A percentile compares a stretch with the other conserved stretches of the same genome.
Evolutionary conservation across 345 rosid genomes (phyloP).

Genomic region (Brassica carinata): DNA sequence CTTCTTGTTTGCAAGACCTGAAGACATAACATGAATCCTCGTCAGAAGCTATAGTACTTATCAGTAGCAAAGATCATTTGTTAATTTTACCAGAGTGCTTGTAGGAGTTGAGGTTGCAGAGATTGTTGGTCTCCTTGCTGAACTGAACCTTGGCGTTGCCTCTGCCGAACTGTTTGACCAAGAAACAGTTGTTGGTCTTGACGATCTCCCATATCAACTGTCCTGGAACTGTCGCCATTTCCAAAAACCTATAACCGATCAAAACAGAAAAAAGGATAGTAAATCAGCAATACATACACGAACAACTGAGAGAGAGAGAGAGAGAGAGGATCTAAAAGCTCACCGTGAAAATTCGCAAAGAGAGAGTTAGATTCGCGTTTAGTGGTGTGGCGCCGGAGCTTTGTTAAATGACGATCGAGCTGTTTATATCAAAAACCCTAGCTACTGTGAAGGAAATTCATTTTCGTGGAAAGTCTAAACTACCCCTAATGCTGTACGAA

Average conservation of each 20-base stretch:
- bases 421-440: slow-evolving; percentile 34
- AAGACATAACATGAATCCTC: not conserved
- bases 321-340: slow-evolving; percentile 1
- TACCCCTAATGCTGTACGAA: slow-evolving; percentile 10
- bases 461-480: not conserved
- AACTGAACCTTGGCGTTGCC: slow-evolving; percentile 62
- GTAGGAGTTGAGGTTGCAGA: slow-evolving; percentile 74
- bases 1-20: slow-evolving; percentile 2
- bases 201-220: slow-evolving; percentile 81
- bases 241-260: slow-evolving; percentile 22
- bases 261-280: not conserved
- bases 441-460: not conserved
- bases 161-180: slow-evolving; percentile 73
- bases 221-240: slow-evolving; percentile 77
- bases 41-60: not conserved
- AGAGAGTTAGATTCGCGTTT: not conserved
- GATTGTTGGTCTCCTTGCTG: slow-evolving; percentile 78
- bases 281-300: not conserved
- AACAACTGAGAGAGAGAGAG: not conserved
- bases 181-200: slow-evolving; percentile 69
- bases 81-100: slow-evolving; percentile 61
- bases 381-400: slow-evolving; percentile 40
- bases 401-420: slow-evolving; percentile 7
- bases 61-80: not conserved
- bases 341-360: slow-evolving; percentile 16